phyloP scores from a whole-genome alignment of 2,329 filamentous ascomycete genomes.

The Pestalotiopsis fici region DNA sequence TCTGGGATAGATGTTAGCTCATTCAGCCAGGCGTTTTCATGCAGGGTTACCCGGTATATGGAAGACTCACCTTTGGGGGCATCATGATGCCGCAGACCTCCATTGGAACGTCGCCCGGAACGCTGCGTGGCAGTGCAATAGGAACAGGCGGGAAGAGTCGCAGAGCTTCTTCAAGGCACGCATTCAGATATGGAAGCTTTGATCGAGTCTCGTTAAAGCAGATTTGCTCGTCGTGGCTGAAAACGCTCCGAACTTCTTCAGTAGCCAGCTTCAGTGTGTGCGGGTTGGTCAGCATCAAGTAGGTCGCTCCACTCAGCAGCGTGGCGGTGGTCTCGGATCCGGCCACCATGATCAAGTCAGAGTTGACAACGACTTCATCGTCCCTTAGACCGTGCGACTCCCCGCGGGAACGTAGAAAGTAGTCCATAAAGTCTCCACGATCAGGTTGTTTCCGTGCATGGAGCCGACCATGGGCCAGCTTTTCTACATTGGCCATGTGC shows the following conservation, averaged over 20 bases:
- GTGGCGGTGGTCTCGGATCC: conserved; percentile 9
- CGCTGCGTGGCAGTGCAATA: conserved; percentile 17
- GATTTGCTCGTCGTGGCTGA: conserved; percentile 17
- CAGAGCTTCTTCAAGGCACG: conserved; percentile 13
- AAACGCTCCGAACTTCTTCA: conserved; percentile 21
- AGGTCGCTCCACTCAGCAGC: conserved; percentile 20
- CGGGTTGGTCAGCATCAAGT: conserved; percentile 26
- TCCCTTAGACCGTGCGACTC: conserved; percentile 26
- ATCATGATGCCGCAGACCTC: conserved; percentile 22
- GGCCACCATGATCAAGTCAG: conserved; percentile 20
- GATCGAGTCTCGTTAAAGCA: conserved; percentile 13
- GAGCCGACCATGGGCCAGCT: conserved; percentile 23
- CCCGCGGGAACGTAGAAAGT: conserved; percentile 28
- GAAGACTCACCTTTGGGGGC: conserved; percentile 20
- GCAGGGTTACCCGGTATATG: not conserved
- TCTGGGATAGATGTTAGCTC: not conserved
- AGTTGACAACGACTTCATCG: conserved; percentile 32
- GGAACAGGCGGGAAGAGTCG: conserved; percentile 15
- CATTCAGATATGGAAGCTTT: conserved; percentile 16
- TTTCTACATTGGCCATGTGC: conserved; percentile 22
- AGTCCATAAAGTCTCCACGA: conserved; percentile 14
- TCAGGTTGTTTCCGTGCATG: conserved; percentile 24
- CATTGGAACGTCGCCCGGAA: conserved; percentile 19
- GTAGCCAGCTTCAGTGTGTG: conserved; percentile 18
- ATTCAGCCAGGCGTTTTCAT: not conserved